Evolutionary conservation across 768 basidiomycete genomes (phyloP), one percentile per base, ranked within the genome.

Genomic region (Amanita phalloides): DNA sequence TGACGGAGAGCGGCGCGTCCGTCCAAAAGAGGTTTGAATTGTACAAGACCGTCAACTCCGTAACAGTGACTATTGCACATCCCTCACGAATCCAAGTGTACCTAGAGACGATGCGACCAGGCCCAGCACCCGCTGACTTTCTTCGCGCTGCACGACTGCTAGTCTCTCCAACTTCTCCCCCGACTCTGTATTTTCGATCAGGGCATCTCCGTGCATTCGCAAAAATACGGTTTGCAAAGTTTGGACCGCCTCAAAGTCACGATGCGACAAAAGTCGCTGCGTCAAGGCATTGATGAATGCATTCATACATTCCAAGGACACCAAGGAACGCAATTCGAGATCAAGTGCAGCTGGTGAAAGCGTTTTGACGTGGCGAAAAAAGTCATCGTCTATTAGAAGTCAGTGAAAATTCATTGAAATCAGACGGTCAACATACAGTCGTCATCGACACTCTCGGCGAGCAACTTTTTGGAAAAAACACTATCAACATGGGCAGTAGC

Each of bases 171-270:
- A 58, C 17, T 73, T 73, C 3, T 61, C 62, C 49, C 68, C 67
- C 54, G 94, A 60, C 64, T 92, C 92, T 2, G 65, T 63, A 61
- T 89, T 89, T 20, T 71, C 74, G 30, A 91, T 72, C 28, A 98
- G 68, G 0, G 83, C 70, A 51, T 98, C 93, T 3, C 84, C 85
- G 62, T 98, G 94, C 48, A 88, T 74, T 14, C 80, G 79, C 38
- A 98, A 68, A 64, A 96, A 91, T 1, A 95, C 85, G 56, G 74
- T 82, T 59, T 92, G 75, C 61, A 94, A 74, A 1, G 93, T 78
- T 65, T 98, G 92, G 3, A 95, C 88, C 10, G 91, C 93, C 66
- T 99, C 96, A 61, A 96, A 98, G 68, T 99, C 96, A 45, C 80
- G 79, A 57, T 83, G 89, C 6, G 87, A 88, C 32, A 65, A 68